These are phyloP conservation scores for Pleoardoris graminearum DNA, from an alignment of 2,329 filamentous ascomycete genomes.

Conservation along the genomic window DNA sequence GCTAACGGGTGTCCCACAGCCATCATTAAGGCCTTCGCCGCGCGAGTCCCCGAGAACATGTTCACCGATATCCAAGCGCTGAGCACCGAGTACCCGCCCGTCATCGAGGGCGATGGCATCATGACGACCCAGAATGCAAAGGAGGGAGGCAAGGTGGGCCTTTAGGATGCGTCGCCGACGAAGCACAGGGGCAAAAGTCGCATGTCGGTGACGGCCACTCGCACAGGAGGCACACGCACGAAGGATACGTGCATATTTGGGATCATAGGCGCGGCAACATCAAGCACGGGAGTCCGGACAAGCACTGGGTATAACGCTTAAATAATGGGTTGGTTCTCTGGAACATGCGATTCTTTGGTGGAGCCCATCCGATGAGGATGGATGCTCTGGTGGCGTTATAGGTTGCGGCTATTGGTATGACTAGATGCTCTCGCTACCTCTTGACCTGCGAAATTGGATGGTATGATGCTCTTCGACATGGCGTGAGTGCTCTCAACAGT, in stretches of 20 bases:
- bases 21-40: constrained; percentile 72
- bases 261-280: neutral
- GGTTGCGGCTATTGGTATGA: neutral
- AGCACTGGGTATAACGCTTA: neutral
- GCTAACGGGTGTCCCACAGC: constrained; percentile 8
- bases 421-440: too few relatives aligned
- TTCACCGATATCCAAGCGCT: constrained; percentile 68
- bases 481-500: too few relatives aligned
- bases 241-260: too few relatives aligned
- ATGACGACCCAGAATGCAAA: constrained; percentile 52
- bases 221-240: too few relatives aligned
- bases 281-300: neutral
- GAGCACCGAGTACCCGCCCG: constrained; percentile 63
- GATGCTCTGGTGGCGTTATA: neutral
- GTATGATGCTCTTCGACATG: too few relatives aligned
- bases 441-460: too few relatives aligned
- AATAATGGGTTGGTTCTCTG: neutral
- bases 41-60: constrained; percentile 69
- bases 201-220: neutral
- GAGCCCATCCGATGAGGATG: neutral
- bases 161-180: too few relatives aligned
- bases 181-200: too few relatives aligned
- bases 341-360: neutral
- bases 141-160: constrained; percentile 7
- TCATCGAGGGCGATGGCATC: constrained; percentile 77